Evolutionary conservation across 768 basidiomycete species (phyloP).

Genomic region (Russula sp.): DNA sequence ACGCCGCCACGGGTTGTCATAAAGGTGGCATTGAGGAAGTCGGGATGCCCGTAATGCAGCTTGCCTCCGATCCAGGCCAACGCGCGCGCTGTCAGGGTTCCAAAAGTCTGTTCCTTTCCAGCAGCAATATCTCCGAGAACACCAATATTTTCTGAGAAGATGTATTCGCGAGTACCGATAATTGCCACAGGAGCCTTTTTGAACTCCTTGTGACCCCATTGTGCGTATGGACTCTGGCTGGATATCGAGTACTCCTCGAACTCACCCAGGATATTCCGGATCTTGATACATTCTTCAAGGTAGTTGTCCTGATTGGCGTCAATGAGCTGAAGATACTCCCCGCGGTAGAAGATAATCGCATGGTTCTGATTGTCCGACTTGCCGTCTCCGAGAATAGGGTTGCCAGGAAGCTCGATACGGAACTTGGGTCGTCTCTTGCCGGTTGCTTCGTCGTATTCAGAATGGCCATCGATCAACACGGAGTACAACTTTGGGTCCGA

Average conservation of each 20-base stretch:
- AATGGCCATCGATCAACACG: slow-evolving; percentile 94
- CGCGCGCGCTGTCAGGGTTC: slow-evolving; percentile 93
- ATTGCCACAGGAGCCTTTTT: slow-evolving; percentile 89
- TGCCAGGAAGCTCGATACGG: slow-evolving; percentile 94
- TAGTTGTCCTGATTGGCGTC: slow-evolving; percentile 99
- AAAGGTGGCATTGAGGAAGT: slow-evolving; percentile 97
- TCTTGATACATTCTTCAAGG: slow-evolving; percentile 97
- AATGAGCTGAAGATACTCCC: slow-evolving; percentile 97
- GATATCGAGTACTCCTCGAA: slow-evolving; percentile 93
- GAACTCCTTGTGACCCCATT: slow-evolving; percentile 94
- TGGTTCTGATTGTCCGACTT: slow-evolving; percentile 99
- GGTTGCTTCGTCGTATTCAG: slow-evolving; percentile 82
- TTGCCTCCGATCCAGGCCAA: slow-evolving; percentile 98
- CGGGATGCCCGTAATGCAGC: slow-evolving; percentile 97
- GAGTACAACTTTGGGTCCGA: slow-evolving; percentile 89
- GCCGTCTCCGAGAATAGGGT: slow-evolving; percentile 97
- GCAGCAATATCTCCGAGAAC: slow-evolving; percentile 98
- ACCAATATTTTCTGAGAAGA: slow-evolving; percentile 99
- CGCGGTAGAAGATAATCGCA: slow-evolving; percentile 97
- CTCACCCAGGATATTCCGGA: slow-evolving; percentile 94
- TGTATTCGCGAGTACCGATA: slow-evolving; percentile 97
- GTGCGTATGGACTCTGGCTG: slow-evolving; percentile 91
- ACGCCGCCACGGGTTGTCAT: slow-evolving; percentile 99
- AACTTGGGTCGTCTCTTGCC: slow-evolving; percentile 96
- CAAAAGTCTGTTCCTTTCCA: slow-evolving; percentile 99